These are phyloP conservation scores for Agaricus blazei DNA, from an alignment of 768 basidiomycete genomes.

Conservation along the genomic window DNA sequence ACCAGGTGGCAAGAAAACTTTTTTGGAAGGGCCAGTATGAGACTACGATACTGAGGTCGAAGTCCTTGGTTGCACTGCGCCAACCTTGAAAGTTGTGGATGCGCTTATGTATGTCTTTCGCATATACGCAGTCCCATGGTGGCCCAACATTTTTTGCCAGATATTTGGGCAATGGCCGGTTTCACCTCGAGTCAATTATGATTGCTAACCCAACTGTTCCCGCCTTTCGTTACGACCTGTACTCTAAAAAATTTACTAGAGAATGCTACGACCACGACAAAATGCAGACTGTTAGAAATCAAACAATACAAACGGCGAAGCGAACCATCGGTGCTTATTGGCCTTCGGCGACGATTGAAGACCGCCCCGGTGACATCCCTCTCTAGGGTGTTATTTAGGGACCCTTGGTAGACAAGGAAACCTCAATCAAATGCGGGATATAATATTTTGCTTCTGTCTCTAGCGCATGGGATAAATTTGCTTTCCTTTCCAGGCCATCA, in stretches of 20 bases:
- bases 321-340: constrained; percentile 45
- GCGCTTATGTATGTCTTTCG: constrained; percentile 71
- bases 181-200: constrained; percentile 98
- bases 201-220: constrained; percentile 95
- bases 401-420: constrained; percentile 95
- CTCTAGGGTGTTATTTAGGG: constrained; percentile 91
- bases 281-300: constrained; percentile 72
- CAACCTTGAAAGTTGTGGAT: constrained; percentile 70
- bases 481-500: constrained; percentile 52
- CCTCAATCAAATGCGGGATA: constrained; percentile 73
- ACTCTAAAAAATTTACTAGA: constrained; percentile 93
- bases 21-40: constrained; percentile 67
- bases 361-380: constrained; percentile 15
- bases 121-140: background rate
- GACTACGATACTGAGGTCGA: constrained; percentile 73
- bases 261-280: constrained; percentile 87
- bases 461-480: background rate
- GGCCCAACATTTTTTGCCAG: constrained; percentile 32
- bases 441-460: background rate
- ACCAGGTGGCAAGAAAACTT: constrained; percentile 12
- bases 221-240: constrained; percentile 97
- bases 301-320: constrained; percentile 73
- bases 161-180: constrained; percentile 96
- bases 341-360: constrained; percentile 10
- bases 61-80: constrained; percentile 97